phyloP scores from a whole-genome alignment of 139 green algal genomes.

The Coccomyxa sp. region DNA sequence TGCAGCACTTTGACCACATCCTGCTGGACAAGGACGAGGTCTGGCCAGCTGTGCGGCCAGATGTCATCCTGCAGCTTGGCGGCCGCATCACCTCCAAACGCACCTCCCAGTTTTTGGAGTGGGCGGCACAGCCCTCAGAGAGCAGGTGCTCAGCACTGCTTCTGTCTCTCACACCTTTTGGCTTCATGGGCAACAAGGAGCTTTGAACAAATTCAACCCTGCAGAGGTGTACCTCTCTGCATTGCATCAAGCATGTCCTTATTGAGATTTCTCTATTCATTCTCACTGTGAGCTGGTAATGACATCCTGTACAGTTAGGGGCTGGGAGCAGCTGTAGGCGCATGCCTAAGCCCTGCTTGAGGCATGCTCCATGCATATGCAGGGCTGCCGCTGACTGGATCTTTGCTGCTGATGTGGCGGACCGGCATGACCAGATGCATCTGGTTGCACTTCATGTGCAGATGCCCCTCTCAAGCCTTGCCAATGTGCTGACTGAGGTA shows the following conservation, averaged over 20 bases:
- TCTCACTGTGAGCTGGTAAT: too few relatives aligned
- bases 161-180: too few relatives aligned
- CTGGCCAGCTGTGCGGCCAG: constrained; percentile 61
- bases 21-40: constrained; percentile 33
- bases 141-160: too few relatives aligned
- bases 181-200: too few relatives aligned
- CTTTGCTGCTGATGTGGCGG: constrained; percentile 30
- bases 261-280: too few relatives aligned
- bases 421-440: constrained; percentile 77
- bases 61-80: constrained; percentile 82
- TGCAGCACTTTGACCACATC: constrained; percentile 79
- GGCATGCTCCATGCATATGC: not conserved
- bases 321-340: not conserved
- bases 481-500: constrained; percentile 15
- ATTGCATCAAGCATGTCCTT: too few relatives aligned
- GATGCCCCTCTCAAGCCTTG: constrained; percentile 35
- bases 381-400: constrained; percentile 31
- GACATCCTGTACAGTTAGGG: too few relatives aligned
- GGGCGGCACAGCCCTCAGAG: constrained; percentile 29
- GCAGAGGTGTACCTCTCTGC: too few relatives aligned
- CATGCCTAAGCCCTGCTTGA: not conserved
- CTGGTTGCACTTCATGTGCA: constrained; percentile 57
- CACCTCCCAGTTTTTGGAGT: constrained; percentile 76
- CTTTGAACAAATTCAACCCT: too few relatives aligned
- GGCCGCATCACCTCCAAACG: constrained; percentile 84